phyloP scores from a whole-genome alignment of 805 yeast species.

The Candida hispaniensis region DNA sequence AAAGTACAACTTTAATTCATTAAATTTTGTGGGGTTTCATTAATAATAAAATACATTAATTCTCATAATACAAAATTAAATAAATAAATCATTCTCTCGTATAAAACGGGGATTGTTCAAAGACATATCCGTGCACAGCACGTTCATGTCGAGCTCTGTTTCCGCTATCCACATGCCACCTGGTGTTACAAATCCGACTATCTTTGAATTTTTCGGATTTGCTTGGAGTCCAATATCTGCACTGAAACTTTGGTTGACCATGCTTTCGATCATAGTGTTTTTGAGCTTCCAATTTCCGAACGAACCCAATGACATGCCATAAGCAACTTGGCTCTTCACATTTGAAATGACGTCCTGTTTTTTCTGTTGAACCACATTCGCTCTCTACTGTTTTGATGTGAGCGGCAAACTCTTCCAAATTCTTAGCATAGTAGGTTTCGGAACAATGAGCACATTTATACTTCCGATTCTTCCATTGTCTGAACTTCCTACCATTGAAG shows the following conservation, averaged over 20 bases:
- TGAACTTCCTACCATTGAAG: constrained; percentile 21
- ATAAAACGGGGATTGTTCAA: constrained; percentile 14
- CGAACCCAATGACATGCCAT: constrained; percentile 24
- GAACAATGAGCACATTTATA: constrained; percentile 21
- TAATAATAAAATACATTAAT: too few relatives aligned
- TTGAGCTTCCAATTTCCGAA: constrained; percentile 25
- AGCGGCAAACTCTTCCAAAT: constrained; percentile 19
- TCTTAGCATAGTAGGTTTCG: constrained; percentile 18
- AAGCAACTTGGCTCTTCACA: constrained; percentile 23
- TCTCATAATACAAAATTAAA: background rate
- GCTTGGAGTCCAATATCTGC: constrained; percentile 24
- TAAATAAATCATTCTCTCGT: background rate
- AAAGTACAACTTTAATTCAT: too few relatives aligned
- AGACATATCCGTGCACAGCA: constrained; percentile 22
- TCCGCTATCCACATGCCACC: constrained; percentile 27
- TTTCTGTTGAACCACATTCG: constrained; percentile 16
- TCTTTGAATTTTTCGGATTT: constrained; percentile 23
- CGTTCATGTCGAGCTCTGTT: constrained; percentile 24
- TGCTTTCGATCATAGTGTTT: constrained; percentile 24
- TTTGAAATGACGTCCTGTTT: constrained; percentile 22
- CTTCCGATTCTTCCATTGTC: constrained; percentile 20
- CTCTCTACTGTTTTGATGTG: constrained; percentile 19
- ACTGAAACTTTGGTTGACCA: constrained; percentile 25
- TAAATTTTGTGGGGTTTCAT: too few relatives aligned
- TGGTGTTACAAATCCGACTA: constrained; percentile 22